Evolutionary conservation across 2,329 filamentous ascomycete genomes (phyloP), one percentile per base, ranked within the genome.

Genomic region (Chaetoscypha palmicola): DNA sequence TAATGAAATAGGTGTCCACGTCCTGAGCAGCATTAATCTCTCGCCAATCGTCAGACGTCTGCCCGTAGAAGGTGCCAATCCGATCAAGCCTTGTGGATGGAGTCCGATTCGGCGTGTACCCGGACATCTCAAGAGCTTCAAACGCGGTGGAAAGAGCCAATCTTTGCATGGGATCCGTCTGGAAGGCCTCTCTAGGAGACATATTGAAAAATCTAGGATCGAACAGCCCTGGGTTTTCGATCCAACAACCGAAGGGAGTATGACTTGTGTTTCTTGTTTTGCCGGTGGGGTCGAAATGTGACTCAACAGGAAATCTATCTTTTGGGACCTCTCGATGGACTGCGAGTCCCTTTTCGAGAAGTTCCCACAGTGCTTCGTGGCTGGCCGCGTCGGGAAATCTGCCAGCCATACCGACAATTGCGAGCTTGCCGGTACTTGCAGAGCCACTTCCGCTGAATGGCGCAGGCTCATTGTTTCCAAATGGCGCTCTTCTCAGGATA

Each of bases 161-260:
- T 53, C 86, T 75, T 61, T 87, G 84, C 74, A 86, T 86, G 0
- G 86, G 85, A 60, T 90, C 85, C 1, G 83, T 87, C 59, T 89
- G 83, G 37, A 78, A 74, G 24, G 86, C 86, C 64, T 90, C 84
- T 52, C 83, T 78, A 8, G 84, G 83, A 22, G 83, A 88, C 80
- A 90, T 88, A 64, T 86, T 87, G 74, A 90, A 90, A 66, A 90
- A 89, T 1, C 80, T 72, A 17, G 83, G 79, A 54, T 90, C 85
- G 57, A 90, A 90, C 38, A 83, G 69, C 43, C 82, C 82, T 0
- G 84, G 83, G 49, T 87, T 75, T 49, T 86, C 77, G 31, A 48
- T 73, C 68, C 69, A 88, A 66, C 82, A 86, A 16, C 83, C 84
- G 54, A 79, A 86, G 2, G 80, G 81, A 1, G 82, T 86, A 63